phyloP scores from a whole-genome alignment of 2,329 filamentous ascomycete genomes.

The Cercospora sp. region DNA sequence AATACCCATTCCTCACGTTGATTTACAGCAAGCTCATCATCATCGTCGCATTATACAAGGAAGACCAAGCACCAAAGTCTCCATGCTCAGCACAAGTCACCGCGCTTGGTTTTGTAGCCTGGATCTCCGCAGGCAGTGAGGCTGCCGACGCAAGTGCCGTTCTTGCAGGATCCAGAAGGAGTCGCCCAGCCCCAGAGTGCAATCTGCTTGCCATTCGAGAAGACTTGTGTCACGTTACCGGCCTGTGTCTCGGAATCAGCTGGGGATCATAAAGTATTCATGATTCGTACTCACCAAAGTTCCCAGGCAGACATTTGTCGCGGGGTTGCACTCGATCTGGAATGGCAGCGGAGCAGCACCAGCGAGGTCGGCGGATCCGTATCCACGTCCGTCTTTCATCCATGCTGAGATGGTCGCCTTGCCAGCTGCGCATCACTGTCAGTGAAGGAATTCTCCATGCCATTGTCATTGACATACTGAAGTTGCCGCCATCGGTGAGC shows the following conservation, averaged over 20 bases:
- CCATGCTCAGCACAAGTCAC: slow-evolving; percentile 5
- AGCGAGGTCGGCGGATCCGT: slow-evolving; percentile 13
- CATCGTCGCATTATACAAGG: background rate
- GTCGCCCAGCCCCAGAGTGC: slow-evolving; percentile 22
- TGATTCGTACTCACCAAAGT: slow-evolving; percentile 12
- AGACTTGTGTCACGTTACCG: slow-evolving; percentile 22
- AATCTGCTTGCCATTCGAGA: slow-evolving; percentile 20
- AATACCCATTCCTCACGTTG: background rate
- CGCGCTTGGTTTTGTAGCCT: slow-evolving; percentile 12
- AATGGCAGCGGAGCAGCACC: slow-evolving; percentile 19
- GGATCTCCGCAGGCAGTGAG: slow-evolving; percentile 20
- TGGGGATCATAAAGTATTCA: background rate
- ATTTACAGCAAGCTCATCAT: background rate
- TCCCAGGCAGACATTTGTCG: slow-evolving; percentile 13
- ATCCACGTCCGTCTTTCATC: slow-evolving; percentile 22
- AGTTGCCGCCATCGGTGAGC: slow-evolving; percentile 18
- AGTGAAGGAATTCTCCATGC: background rate
- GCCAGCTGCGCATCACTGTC: slow-evolving; percentile 11
- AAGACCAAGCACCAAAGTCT: background rate
- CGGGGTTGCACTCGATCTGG: slow-evolving; percentile 18
- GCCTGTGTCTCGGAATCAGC: background rate
- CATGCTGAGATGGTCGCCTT: slow-evolving; percentile 18
- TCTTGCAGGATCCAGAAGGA: slow-evolving; percentile 15
- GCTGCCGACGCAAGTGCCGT: slow-evolving; percentile 16
- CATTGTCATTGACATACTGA: slow-evolving; percentile 9